A percentile compares a stretch with the other conserved stretches of the same genome.
Conservation (phyloP, 1,284 basidiomycete genomes). For the Pseudozyma flocculosa region DNA sequence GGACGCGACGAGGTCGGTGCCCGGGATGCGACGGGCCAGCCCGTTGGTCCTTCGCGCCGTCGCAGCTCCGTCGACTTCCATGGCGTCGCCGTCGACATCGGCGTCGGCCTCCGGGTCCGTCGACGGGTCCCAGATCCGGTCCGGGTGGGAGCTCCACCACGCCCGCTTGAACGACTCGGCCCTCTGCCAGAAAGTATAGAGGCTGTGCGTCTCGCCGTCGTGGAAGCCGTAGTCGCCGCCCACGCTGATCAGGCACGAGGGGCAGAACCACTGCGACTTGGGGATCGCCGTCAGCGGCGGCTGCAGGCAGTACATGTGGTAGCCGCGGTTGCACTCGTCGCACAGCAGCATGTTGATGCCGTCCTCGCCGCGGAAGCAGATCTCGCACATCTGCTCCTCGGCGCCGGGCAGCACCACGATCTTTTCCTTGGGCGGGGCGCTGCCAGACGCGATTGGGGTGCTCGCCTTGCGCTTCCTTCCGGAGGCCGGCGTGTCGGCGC, state of each 20-base stretch:
- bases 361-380: conserved; percentile 75
- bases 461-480: too few species aligned
- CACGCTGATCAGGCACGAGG: conserved; percentile 84
- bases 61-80: neutral
- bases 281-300: conserved; percentile 83
- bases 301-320: conserved; percentile 93
- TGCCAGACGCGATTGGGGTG: too few species aligned
- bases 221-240: conserved; percentile 99
- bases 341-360: conserved; percentile 90
- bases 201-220: conserved; percentile 91
- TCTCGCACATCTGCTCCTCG: conserved; percentile 51
- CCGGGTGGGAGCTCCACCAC: conserved; percentile 66
- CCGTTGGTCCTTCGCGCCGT: conserved; percentile 17
- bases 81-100: conserved; percentile 1
- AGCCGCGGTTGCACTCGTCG: conserved; percentile 91
- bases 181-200: conserved; percentile 87
- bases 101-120: conserved; percentile 5
- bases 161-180: conserved; percentile 74
- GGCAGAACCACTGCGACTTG: conserved; percentile 94
- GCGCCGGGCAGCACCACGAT: conserved; percentile 1
- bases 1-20: conserved; percentile 65
- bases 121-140: conserved; percentile 18
- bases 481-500: too few species aligned
- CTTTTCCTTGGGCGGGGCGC: too few species aligned
- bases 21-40: conserved; percentile 30